Evolutionary conservation across 2,329 filamentous ascomycete species (phyloP), one percentile per base, ranked within the genome.

Genomic region (Tolypocladium cylindrosporum): DNA sequence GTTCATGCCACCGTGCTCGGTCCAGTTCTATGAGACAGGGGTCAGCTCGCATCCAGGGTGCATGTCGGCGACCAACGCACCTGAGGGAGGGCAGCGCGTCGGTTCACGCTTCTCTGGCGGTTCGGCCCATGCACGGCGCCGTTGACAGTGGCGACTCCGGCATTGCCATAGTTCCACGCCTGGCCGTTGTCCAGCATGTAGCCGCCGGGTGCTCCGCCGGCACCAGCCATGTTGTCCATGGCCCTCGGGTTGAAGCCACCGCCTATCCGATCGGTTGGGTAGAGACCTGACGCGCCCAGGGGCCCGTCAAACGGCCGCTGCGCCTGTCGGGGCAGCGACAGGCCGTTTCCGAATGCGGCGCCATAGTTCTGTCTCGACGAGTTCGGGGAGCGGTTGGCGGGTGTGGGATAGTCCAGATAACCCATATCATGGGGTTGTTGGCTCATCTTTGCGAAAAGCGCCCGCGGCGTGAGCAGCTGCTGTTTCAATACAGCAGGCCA

Each of bases 301-400:
- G 85, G 84, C 60, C 81, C 83, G 68, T 96, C 91, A 70, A 92
- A 90, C 64, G 89, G 88, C 65, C 90, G 84, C 65, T 91, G 92
- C 50, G 85, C 78, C 69, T 77, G 75, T 36, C 75, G 69, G 14
- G 75, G 75, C 14, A 77, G 68, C 9, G 75, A 75, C 51, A 77
- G 63, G 36, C 74, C 74, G 16, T 69, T 70, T 76, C 59, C 80
- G 78, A 78, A 87, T 77, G 81, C 72, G 77, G 67, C 68, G 48
- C 58, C 74, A 62, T 81, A 82, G 58, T 77, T 79, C 60, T 89
- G 88, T 70, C 79, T 73, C 55, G 89, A 85, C 39, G 87, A 85
- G 68, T 84, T 86, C 43, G 90, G 90, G 62, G 74, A 76, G 68
- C 89, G 87, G 70, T 86, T 87, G 61, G 81, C 67, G 40, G 76